A percentile compares a stretch with the other conserved stretches of the same genome.
Evolutionary conservation across 176 grass and related monocot species (phyloP).

Genomic region (Zoysia japonica): DNA sequence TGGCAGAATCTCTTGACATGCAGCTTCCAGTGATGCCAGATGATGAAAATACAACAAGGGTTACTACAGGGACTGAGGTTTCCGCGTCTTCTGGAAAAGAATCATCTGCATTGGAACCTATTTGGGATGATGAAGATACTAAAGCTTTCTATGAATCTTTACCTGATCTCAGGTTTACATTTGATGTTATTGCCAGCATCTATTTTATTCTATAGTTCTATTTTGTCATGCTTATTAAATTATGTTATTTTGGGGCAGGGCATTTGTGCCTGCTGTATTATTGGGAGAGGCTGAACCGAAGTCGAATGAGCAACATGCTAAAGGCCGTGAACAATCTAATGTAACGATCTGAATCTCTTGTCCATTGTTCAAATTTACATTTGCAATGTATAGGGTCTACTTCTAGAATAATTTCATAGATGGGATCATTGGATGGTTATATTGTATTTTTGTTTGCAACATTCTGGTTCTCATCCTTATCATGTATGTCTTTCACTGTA

Average conservation of each 20-base stretch:
- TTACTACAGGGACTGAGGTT: constrained; percentile 74
- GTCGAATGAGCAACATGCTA: constrained; percentile 70
- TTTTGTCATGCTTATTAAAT: constrained; percentile 32
- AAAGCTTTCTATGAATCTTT: constrained; percentile 95
- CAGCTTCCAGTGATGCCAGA: constrained; percentile 97
- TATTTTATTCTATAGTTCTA: constrained; percentile 19
- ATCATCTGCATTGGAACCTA: constrained; percentile 70
- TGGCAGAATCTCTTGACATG: constrained; percentile 96
- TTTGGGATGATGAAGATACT: constrained; percentile 99
- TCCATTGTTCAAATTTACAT: constrained; percentile 17
- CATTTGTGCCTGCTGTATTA: constrained; percentile 96
- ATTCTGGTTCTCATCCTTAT: constrained; percentile 22
- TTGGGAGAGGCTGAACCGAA: constrained; percentile 90
- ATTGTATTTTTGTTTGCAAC: constrained; percentile 37
- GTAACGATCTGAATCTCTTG: constrained; percentile 62
- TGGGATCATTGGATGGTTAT: not conserved
- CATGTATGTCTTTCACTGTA: not conserved
- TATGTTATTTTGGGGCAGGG: constrained; percentile 56
- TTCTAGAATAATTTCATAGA: constrained; percentile 7
- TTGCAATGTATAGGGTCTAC: constrained; percentile 1
- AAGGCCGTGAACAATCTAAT: constrained; percentile 72
- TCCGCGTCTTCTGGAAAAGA: constrained; percentile 71
- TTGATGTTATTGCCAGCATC: constrained; percentile 26
- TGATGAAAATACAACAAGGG: constrained; percentile 88
- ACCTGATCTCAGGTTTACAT: constrained; percentile 87